These are phyloP conservation scores for Saccharomycopsis schoenii DNA, from an alignment of 805 yeast genomes.

Conservation along the genomic window DNA sequence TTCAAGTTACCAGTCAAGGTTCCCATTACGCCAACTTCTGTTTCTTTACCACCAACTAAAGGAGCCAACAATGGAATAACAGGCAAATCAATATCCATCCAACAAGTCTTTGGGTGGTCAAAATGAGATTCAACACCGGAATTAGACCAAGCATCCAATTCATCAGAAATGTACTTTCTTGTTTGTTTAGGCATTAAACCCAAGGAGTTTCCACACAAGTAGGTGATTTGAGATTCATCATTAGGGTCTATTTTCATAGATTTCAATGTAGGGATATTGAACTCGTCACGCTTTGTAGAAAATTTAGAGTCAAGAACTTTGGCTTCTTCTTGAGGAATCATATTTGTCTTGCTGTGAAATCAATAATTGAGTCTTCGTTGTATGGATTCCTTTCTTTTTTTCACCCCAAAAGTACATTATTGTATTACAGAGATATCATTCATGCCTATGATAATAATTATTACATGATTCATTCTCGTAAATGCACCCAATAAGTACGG, in stretches of 20 bases:
- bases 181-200: slow-evolving; percentile 78
- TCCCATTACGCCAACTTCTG: slow-evolving; percentile 86
- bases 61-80: slow-evolving; percentile 58
- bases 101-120: slow-evolving; percentile 58
- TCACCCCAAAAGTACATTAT: no score
- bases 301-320: slow-evolving; percentile 21
- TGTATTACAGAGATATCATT: no score
- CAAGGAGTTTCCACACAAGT: slow-evolving; percentile 88
- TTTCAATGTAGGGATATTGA: slow-evolving; percentile 56
- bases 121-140: slow-evolving; percentile 83
- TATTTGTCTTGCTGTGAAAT: background rate
- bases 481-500: background rate
- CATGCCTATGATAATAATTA: background rate
- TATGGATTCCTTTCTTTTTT: background rate
- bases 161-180: slow-evolving; percentile 45
- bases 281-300: slow-evolving; percentile 31
- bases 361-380: no score
- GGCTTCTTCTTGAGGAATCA: slow-evolving; percentile 5
- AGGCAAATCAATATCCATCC: slow-evolving; percentile 84
- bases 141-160: slow-evolving; percentile 72
- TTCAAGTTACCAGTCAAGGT: slow-evolving; percentile 78
- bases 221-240: slow-evolving; percentile 30
- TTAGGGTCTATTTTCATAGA: slow-evolving; percentile 41
- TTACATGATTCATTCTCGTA: no score
- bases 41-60: slow-evolving; percentile 61